These are phyloP conservation scores for Trichocladium uniseriatum DNA, from an alignment of 495 filamentous ascomycete species.

Conservation along the genomic window DNA sequence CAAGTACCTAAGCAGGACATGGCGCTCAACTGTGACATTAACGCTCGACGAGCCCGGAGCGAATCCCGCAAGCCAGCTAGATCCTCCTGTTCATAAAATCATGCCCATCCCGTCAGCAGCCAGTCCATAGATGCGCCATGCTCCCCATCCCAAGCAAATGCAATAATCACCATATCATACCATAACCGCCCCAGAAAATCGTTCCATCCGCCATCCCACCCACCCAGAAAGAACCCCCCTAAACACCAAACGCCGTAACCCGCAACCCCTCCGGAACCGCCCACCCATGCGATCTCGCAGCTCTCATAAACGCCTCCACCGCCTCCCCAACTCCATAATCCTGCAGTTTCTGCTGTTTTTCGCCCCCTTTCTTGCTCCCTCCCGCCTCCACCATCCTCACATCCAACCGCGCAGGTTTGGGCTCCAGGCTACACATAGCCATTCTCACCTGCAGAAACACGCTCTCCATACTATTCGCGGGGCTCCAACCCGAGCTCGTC, in stretches of 20 bases:
- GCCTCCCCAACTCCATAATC: slow-evolving; percentile 67
- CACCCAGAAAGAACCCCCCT: too few species aligned
- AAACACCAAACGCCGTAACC: slow-evolving; percentile 15
- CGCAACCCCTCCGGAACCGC: slow-evolving; percentile 38
- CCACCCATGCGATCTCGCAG: slow-evolving; percentile 61
- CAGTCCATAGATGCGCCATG: too few species aligned
- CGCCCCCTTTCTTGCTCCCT: background rate
- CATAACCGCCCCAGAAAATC: too few species aligned
- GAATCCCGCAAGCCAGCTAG: too few species aligned
- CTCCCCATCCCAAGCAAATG: too few species aligned
- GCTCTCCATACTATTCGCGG: slow-evolving; percentile 63
- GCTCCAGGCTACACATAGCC: slow-evolving; percentile 60
- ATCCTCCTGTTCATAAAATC: too few species aligned
- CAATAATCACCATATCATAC: too few species aligned
- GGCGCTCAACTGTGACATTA: too few species aligned
- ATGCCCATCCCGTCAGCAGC: too few species aligned
- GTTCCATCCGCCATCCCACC: background rate
- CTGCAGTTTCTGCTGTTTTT: background rate
- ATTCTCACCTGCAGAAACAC: slow-evolving; percentile 76
- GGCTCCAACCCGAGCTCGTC: slow-evolving; percentile 74
- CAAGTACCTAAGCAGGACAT: too few species aligned
- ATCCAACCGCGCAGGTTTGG: slow-evolving; percentile 58
- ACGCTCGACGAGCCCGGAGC: too few species aligned
- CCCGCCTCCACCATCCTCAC: background rate
- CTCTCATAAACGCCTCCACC: slow-evolving; percentile 59